phyloP scores from a whole-genome alignment of 225 moss, liverwort and hornwort genomes.

The Straminergon stramineum region DNA sequence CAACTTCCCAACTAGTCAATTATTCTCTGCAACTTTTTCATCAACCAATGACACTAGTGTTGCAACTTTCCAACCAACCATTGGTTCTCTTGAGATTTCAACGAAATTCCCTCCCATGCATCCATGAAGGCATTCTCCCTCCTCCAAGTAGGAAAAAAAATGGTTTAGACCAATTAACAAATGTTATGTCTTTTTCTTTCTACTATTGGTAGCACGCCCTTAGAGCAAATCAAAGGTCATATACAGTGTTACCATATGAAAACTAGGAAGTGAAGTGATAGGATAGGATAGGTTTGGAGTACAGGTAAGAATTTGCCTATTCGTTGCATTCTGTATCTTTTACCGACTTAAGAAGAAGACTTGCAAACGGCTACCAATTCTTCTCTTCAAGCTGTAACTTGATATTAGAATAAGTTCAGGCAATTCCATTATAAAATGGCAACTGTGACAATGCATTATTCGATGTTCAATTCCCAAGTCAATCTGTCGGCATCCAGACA shows the following conservation, averaged over 20 bases:
- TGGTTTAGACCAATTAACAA: neutral
- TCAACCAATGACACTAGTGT: neutral
- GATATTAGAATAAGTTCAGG: no score
- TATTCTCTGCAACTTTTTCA: rapidly evolving
- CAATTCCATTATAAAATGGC: neutral
- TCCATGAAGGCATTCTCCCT: rapidly evolving
- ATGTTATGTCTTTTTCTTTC: neutral
- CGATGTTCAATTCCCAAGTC: neutral
- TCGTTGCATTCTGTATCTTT: neutral
- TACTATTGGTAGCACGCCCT: neutral
- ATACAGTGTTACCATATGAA: neutral
- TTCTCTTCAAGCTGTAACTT: no score
- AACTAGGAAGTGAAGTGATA: neutral
- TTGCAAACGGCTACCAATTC: neutral
- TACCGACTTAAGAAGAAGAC: neutral
- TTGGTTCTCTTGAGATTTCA: neutral
- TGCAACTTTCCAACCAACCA: rapidly evolving
- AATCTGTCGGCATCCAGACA: neutral
- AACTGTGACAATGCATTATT: neutral
- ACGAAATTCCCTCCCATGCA: neutral
- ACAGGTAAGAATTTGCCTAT: neutral
- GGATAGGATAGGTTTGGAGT: neutral
- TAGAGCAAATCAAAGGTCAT: neutral
- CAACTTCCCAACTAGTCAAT: rapidly evolving
- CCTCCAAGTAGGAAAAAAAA: neutral